Evolutionary conservation across 805 yeast genomes (phyloP), one percentile per base, ranked within the genome.

Genomic region (Candida jianshihensis): DNA sequence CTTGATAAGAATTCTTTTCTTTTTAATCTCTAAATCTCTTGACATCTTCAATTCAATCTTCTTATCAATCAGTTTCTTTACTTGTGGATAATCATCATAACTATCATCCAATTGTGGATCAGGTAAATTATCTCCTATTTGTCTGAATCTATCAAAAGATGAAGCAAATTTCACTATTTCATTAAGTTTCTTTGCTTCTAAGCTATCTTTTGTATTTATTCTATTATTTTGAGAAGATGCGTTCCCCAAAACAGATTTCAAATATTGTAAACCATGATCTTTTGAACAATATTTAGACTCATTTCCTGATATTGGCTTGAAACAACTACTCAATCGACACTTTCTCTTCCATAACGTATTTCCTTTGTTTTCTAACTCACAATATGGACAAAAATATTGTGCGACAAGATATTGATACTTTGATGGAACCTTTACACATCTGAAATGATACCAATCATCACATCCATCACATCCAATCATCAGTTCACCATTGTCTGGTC

Each of bases 401-500:
- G 72, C 66, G 10, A 87, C 78, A 34, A 87, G 61, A 27, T 69
- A 65, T 39, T 73, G 68, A 49, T 70, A 71, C 36, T 64, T 59
- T 8, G 54, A 55, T 35, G 77, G 68, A 26, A 87, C 53, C 35
- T 68, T 69, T 70, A 88, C 73, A 54, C 97, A 89, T 31, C 61
- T 63, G 57, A 88, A 85, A 59, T 89, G 97, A 53, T 71, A 89
- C 97, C 97, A 89, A 40, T 86, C 96, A 51, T 87, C 96, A 59
- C 97, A 89, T 6, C 86, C 89, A 54, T 88, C 96, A 55, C 97
- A 88, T 0, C 83, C 86, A n/a, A 89, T 82, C 97, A 89, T 89
- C 54, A 88, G 61, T 39, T 75, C 79, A 2, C 89, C 92, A 40
- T 71, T 68, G 49, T 89, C 96, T 0, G 87, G 81, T 41, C 70